Percentiles rank a stretch among this genome's conserved stretches.
phyloP scores from a whole-genome alignment of 2,329 filamentous ascomycete genomes.

The Stagonosporopsis rhizophila region DNA sequence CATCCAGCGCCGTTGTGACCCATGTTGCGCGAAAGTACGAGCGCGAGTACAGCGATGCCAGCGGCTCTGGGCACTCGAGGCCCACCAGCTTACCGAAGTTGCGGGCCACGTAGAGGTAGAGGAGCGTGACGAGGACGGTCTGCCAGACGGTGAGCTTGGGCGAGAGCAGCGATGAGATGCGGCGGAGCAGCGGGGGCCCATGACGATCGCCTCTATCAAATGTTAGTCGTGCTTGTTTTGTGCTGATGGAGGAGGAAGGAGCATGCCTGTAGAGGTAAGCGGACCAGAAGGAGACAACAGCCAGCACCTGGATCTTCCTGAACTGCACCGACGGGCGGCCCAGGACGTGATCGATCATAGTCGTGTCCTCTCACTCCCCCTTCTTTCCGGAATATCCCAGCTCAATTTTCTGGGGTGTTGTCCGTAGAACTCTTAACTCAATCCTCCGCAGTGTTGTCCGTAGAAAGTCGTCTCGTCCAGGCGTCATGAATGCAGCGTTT shows the following conservation, averaged over 20 bases:
- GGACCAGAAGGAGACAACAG: slow-evolving; percentile 91
- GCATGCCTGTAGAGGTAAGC: slow-evolving; percentile 77
- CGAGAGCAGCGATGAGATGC: slow-evolving; percentile 74
- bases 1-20: slow-evolving; percentile 92
- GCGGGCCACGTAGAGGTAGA: slow-evolving; percentile 88
- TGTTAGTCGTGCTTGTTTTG: slow-evolving; percentile 22
- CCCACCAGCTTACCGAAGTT: slow-evolving; percentile 94
- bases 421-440: not conserved
- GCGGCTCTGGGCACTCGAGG: slow-evolving; percentile 88
- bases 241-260: not conserved
- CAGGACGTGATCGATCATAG: slow-evolving; percentile 78
- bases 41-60: slow-evolving; percentile 91
- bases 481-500: slow-evolving; percentile 16
- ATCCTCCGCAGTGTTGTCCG: slow-evolving; percentile 8
- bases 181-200: slow-evolving; percentile 79
- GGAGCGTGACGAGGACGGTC: slow-evolving; percentile 82
- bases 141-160: slow-evolving; percentile 85
- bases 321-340: slow-evolving; percentile 91
- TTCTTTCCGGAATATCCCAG: not conserved
- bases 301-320: slow-evolving; percentile 88
- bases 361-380: slow-evolving; percentile 1
- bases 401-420: slow-evolving; percentile 1
- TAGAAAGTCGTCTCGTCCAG: not conserved
- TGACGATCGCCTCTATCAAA: slow-evolving; percentile 76
- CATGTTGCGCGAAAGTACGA: slow-evolving; percentile 96